A percentile compares a stretch with the other conserved stretches of the same genome.
Conservation (phyloP, 306 rosid genomes). For the Casuarina cunninghamiana region DNA sequence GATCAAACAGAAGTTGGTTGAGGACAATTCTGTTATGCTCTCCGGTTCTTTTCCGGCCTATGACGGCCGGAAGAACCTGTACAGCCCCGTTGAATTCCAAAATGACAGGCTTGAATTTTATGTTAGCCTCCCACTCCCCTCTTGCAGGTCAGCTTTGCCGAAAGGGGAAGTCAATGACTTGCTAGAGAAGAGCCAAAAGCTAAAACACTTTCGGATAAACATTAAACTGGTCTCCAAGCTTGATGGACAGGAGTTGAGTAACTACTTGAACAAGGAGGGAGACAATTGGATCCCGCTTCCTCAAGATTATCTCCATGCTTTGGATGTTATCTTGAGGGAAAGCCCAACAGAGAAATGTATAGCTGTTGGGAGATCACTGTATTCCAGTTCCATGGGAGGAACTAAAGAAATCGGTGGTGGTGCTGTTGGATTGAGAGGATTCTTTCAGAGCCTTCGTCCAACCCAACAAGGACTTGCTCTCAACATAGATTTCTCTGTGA, state of each 20-base stretch:
- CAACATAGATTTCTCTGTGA: slow-evolving; percentile 89
- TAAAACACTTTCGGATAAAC: slow-evolving; percentile 68
- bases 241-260: slow-evolving; percentile 66
- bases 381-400: slow-evolving; percentile 81
- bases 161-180: slow-evolving; percentile 42
- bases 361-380: slow-evolving; percentile 82
- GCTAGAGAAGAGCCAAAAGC: slow-evolving; percentile 50
- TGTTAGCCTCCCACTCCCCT: slow-evolving; percentile 69
- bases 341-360: slow-evolving; percentile 79
- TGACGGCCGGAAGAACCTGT: slow-evolving; percentile 91
- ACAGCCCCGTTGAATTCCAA: slow-evolving; percentile 81
- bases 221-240: slow-evolving; percentile 81
- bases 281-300: slow-evolving; percentile 91
- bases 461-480: slow-evolving; percentile 96
- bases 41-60: slow-evolving; percentile 81
- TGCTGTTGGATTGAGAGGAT: slow-evolving; percentile 92
- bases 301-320: slow-evolving; percentile 95
- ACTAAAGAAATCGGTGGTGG: slow-evolving; percentile 91
- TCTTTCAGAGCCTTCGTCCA: slow-evolving; percentile 97
- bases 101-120: slow-evolving; percentile 81
- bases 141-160: slow-evolving; percentile 36
- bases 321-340: slow-evolving; percentile 92
- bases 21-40: slow-evolving; percentile 57
- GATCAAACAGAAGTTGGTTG: slow-evolving; percentile 79
- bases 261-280: slow-evolving; percentile 72